A percentile compares a stretch with the other conserved stretches of the same genome.
These are phyloP conservation scores for Rhodotorula sp. DNA, from an alignment of 1,284 basidiomycete species.

Conservation along the genomic window DNA sequence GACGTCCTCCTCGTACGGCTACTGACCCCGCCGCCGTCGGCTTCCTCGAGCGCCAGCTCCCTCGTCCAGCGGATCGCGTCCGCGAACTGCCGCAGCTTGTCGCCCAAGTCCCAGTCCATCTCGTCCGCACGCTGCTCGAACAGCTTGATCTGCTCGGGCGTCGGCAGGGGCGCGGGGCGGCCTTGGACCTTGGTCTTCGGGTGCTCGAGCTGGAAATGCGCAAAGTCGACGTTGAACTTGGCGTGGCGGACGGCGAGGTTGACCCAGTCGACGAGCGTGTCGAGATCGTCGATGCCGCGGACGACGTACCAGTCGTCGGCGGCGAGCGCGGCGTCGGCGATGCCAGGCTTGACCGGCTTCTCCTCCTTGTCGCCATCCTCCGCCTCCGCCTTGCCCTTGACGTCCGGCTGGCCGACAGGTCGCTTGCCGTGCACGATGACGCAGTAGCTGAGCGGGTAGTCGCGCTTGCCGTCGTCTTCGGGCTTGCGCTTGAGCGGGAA, in stretches of 20 bases:
- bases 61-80: constrained; percentile 5
- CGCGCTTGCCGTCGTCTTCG: constrained; percentile 5
- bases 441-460: constrained; percentile 16
- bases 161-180: background rate
- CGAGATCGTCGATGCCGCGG: constrained; percentile 5
- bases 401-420: background rate
- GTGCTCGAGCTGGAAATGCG: constrained; percentile 11
- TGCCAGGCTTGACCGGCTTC: too few species aligned
- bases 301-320: constrained; percentile 17
- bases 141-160: background rate
- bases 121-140: background rate
- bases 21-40: background rate
- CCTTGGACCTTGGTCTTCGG: constrained; percentile 6
- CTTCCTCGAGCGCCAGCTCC: constrained; percentile 2
- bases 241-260: background rate
- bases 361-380: background rate
- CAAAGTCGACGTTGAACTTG: background rate
- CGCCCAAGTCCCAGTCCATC: background rate
- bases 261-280: constrained; percentile 12
- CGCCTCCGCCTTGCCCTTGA: background rate
- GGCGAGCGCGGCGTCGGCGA: background rate
- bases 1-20: background rate
- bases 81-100: constrained; percentile 5
- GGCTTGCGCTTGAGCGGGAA: constrained; percentile 13
- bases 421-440: constrained; percentile 12